Evolutionary conservation across 1,139 yeast species (phyloP).

Genomic region (Pichia sp.): DNA sequence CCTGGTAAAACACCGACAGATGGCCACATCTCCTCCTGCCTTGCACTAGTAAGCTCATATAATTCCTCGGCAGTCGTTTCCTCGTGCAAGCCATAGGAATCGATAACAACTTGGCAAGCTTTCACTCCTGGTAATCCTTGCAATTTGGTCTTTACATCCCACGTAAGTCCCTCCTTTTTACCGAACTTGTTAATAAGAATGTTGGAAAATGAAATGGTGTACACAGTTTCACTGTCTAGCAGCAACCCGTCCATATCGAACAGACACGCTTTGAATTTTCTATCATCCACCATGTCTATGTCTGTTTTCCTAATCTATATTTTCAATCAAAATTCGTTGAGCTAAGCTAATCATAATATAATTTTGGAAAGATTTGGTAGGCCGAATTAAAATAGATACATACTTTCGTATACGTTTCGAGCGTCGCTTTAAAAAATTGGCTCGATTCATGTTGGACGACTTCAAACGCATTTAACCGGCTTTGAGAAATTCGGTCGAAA

Average conservation of each 20-base stretch:
- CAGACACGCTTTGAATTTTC: conserved; percentile 68
- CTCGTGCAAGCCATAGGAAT: conserved; percentile 61
- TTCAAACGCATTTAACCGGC: conserved; percentile 1
- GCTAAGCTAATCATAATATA: too few species aligned
- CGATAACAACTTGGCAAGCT: conserved; percentile 61
- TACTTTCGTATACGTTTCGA: background rate
- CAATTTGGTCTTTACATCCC: conserved; percentile 81
- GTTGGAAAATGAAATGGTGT: conserved; percentile 70
- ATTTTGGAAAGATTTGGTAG: too few species aligned
- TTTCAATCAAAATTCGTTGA: too few species aligned
- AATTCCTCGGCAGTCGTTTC: conserved; percentile 58
- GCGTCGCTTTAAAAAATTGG: background rate
- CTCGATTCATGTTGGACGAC: background rate
- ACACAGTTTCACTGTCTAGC: conserved; percentile 85
- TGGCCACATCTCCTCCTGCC: conserved; percentile 60
- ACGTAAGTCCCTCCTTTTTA: conserved; percentile 62
- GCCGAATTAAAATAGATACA: too few species aligned
- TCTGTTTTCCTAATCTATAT: too few species aligned
- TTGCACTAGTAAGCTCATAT: conserved; percentile 45
- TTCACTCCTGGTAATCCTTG: conserved; percentile 89
- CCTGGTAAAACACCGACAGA: conserved; percentile 74
- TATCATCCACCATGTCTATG: background rate
- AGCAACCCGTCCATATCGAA: conserved; percentile 96
- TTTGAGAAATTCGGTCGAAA: background rate
- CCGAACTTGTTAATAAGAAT: conserved; percentile 64